phyloP scores from a whole-genome alignment of 106 monocot species.

The Dactylorhiza incarnata region DNA sequence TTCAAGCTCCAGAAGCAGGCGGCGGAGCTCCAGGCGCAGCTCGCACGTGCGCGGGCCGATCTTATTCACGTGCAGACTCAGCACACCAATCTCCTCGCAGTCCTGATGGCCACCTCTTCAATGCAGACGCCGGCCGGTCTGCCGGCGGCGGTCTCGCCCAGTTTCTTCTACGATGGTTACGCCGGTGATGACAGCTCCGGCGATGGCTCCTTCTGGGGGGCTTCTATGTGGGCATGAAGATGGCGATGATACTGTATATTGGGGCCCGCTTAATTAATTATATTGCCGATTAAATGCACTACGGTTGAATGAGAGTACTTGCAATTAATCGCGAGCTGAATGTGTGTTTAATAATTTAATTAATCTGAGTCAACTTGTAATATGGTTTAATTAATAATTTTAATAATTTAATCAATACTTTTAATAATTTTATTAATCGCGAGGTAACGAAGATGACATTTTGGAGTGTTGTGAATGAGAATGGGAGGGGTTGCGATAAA shows the following conservation, averaged over 20 bases:
- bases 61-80: conserved; percentile 22
- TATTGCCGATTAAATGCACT: no score
- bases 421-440: no score
- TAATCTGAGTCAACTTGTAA: no score
- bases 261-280: no score
- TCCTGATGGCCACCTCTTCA: conserved; percentile 15
- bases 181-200: neutral
- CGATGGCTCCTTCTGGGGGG: conserved; percentile 11
- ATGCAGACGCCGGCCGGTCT: neutral
- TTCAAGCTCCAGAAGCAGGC: conserved; percentile 49
- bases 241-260: neutral
- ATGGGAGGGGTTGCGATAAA: no score
- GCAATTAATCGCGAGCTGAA: no score
- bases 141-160: neutral
- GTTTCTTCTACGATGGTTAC: conserved; percentile 1
- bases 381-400: no score
- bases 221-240: conserved; percentile 16
- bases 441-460: no score
- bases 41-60: conserved; percentile 44
- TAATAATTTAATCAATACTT: no score
- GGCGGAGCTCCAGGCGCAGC: conserved; percentile 40
- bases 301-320: no score
- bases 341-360: no score
- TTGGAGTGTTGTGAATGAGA: no score
- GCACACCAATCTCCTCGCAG: conserved; percentile 25